Conservation (phyloP, 2,329 filamentous ascomycete species). For the Atkinsonella texensis region DNA sequence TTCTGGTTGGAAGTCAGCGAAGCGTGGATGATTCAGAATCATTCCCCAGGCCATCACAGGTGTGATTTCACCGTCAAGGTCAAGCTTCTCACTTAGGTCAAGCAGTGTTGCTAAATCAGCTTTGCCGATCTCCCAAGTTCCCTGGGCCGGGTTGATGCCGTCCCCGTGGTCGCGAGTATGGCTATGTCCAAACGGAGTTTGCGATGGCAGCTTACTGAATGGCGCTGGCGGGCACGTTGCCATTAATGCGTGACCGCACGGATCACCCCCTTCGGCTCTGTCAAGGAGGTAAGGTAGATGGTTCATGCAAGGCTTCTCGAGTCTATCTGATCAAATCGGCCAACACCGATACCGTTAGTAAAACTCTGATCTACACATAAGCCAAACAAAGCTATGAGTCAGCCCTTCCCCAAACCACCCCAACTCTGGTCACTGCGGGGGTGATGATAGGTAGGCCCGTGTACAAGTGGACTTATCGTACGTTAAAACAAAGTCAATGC, state of each 20-base stretch:
- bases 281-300: slow-evolving; percentile 73
- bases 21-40: slow-evolving; percentile 59
- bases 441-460: slow-evolving; percentile 55
- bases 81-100: slow-evolving; percentile 69
- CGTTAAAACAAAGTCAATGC: slow-evolving; percentile 86
- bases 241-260: slow-evolving; percentile 89
- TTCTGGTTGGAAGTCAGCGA: slow-evolving; percentile 49
- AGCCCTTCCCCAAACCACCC: slow-evolving; percentile 1
- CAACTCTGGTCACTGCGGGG: slow-evolving; percentile 33
- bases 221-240: slow-evolving; percentile 71
- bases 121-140: slow-evolving; percentile 70
- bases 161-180: slow-evolving; percentile 22
- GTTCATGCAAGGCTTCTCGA: slow-evolving; percentile 88
- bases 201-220: slow-evolving; percentile 34
- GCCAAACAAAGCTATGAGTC: slow-evolving; percentile 8
- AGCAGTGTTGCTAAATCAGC: slow-evolving; percentile 70
- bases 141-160: slow-evolving; percentile 36
- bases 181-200: slow-evolving; percentile 40
- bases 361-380: slow-evolving; percentile 13
- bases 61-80: slow-evolving; percentile 82
- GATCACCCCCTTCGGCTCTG: slow-evolving; percentile 44
- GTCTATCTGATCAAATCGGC: slow-evolving; percentile 41
- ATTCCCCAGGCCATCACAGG: slow-evolving; percentile 92
- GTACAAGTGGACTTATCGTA: slow-evolving; percentile 51
- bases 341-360: slow-evolving; percentile 32